Evolutionary conservation across 192 early-diverging fungal species (phyloP), one percentile per base, ranked within the genome.

Genomic region (Coemansia javaensis): DNA sequence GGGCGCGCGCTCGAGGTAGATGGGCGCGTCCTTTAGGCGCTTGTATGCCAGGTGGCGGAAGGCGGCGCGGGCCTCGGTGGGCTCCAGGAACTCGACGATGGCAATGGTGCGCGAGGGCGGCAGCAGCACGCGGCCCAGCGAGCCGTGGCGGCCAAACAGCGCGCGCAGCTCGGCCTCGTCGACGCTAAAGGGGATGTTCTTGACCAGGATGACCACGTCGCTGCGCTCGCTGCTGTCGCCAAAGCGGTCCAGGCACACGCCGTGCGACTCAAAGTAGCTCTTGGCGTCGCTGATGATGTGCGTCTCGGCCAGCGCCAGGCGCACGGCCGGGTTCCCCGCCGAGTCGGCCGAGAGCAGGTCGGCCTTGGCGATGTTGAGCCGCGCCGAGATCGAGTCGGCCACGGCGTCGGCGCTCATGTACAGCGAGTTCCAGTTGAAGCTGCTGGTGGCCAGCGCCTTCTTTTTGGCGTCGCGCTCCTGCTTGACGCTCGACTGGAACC

Each of bases 341-440:
- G 62, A 54, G 24, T 92, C 86, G 7, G 90, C 81, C 54, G 89
- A 86, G 40, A 99, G 65, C 30, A 99, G 85, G 16, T 97, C 93
- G n/a, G 83, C 80, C 63, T 99, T 99, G 46, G 80, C 74, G 17
- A 99, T 86, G 30, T 80, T 85, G 18, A 99, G 77, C 32, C 91
- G 89, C 60, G 86, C 81, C n/a, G 96, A 88, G 59, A 99, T 97
- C 16, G 96, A 90, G 57, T 89, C 92, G 7, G 90, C 88, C 46
- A 99, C 89, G 3, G 96, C 86, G 73, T 99, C 93, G 20, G 82
- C 90, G 51, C 87, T 94, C 90, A 98, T 92, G 50, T 93, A 99
- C 45, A 99, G 70, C 31, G 82, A 83, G 77, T 94, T 97, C 96
- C 96, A 99, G 71, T 90, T 94, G 41, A 91, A 93, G 49, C 90